These are phyloP conservation scores for Backusella tarrabulga DNA, from an alignment of 192 early-diverging fungal genomes.

Conservation along the genomic window DNA sequence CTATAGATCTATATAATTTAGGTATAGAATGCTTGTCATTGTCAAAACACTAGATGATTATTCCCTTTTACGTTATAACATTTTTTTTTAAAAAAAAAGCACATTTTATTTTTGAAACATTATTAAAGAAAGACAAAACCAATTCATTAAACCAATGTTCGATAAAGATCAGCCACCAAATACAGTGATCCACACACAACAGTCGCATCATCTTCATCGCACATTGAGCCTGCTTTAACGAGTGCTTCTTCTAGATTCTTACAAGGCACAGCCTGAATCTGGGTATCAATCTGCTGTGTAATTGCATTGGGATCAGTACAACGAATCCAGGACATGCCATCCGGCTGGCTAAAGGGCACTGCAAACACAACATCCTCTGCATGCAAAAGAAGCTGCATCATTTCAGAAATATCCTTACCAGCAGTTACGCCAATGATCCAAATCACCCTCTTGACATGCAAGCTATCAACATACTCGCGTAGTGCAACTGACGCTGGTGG, in stretches of 20 bases:
- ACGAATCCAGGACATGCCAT: slow-evolving; percentile 87
- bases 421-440: slow-evolving; percentile 80
- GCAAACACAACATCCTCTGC: slow-evolving; percentile 62
- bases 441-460: slow-evolving; percentile 38
- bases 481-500: slow-evolving; percentile 66
- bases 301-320: slow-evolving; percentile 51
- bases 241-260: slow-evolving; percentile 42
- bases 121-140: not conserved
- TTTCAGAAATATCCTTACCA: slow-evolving; percentile 63
- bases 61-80: too few relatives aligned
- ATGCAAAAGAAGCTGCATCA: slow-evolving; percentile 59
- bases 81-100: too few relatives aligned
- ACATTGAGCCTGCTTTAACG: slow-evolving; percentile 23
- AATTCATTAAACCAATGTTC: slow-evolving; percentile 22
- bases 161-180: slow-evolving; percentile 77
- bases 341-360: slow-evolving; percentile 72
- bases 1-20: too few relatives aligned
- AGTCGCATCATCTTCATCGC: slow-evolving; percentile 45
- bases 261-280: slow-evolving; percentile 24
- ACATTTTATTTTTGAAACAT: not conserved
- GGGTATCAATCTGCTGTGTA: slow-evolving; percentile 17
- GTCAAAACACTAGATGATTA: too few relatives aligned
- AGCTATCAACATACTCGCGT: slow-evolving; percentile 60
- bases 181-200: slow-evolving; percentile 88
- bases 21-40: too few relatives aligned